Percentiles rank a stretch among this genome's conserved stretches.
Conservation (phyloP, 805 yeast genomes). For the Lachancea waltii region DNA sequence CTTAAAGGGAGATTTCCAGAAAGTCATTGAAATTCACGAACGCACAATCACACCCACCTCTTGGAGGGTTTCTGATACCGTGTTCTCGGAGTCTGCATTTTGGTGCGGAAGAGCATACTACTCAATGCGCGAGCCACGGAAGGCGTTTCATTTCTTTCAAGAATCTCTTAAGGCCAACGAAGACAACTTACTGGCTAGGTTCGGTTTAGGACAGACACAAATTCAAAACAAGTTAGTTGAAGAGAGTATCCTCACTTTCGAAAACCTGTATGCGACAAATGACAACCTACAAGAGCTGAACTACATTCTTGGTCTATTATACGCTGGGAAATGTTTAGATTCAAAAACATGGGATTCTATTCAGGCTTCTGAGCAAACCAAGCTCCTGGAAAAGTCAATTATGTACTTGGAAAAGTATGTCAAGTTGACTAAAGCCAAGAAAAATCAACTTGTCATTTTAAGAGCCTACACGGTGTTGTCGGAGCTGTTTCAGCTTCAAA, state of each 20-base stretch:
- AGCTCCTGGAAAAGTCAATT: conserved; percentile 46
- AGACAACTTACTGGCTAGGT: conserved; percentile 57
- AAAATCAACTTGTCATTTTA: conserved; percentile 51
- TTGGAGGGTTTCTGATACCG: conserved; percentile 31
- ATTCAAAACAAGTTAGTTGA: conserved; percentile 64
- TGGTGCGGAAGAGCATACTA: conserved; percentile 85
- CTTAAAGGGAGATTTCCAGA: conserved; percentile 54
- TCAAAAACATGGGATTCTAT: conserved; percentile 6
- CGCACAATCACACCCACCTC: conserved; percentile 38
- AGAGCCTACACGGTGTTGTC: conserved; percentile 67
- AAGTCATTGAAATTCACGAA: conserved; percentile 52
- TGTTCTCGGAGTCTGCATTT: conserved; percentile 58
- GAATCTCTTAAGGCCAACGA: conserved; percentile 64
- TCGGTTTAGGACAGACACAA: conserved; percentile 85
- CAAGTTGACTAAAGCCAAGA: conserved; percentile 47
- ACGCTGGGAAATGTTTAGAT: conserved; percentile 43
- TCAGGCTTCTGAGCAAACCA: conserved; percentile 15
- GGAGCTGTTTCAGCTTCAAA: conserved; percentile 59
- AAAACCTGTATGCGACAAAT: conserved; percentile 56
- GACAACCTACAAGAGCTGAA: conserved; percentile 69
- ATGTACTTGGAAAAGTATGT: conserved; percentile 63
- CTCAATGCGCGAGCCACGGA: conserved; percentile 50
- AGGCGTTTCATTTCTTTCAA: conserved; percentile 66
- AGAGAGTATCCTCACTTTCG: conserved; percentile 84
- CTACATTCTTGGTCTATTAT: conserved; percentile 69